These are phyloP conservation scores for Exophiala dermatitidis DNA, from an alignment of 2,329 filamentous ascomycete genomes.

Conservation along the genomic window DNA sequence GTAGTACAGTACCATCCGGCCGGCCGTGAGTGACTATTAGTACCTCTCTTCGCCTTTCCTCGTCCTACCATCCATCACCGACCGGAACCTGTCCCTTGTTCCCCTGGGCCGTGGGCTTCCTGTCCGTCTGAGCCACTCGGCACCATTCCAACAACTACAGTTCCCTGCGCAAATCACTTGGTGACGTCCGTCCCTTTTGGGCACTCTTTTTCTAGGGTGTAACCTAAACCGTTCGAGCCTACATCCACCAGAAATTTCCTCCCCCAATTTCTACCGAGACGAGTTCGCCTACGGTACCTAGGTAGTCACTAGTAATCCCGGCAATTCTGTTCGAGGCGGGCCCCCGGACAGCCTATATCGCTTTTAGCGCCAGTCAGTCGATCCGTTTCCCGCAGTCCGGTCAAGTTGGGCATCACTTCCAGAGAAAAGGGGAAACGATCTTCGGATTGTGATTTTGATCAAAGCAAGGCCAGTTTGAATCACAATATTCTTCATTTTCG, in stretches of 20 bases:
- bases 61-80: neutral
- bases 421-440: neutral
- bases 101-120: neutral
- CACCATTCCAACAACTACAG: conserved; percentile 1
- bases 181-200: neutral
- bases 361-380: conserved; percentile 2
- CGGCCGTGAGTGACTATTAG: neutral
- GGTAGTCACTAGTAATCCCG: neutral
- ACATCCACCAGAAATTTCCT: conserved; percentile 5
- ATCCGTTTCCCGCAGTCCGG: neutral
- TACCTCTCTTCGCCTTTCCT: neutral
- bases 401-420: conserved; percentile 4
- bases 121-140: conserved; percentile 1
- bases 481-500: too few species aligned
- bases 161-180: neutral
- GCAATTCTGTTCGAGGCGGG: neutral
- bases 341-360: conserved; percentile 3
- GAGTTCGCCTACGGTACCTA: neutral
- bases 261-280: conserved; percentile 12
- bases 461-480: neutral
- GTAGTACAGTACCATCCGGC: neutral
- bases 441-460: neutral
- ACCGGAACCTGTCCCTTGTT: neutral
- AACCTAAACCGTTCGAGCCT: neutral
- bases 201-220: neutral